These are phyloP conservation scores for Adansonia gregorii DNA, from an alignment of 441 rosid species.

Conservation along the genomic window DNA sequence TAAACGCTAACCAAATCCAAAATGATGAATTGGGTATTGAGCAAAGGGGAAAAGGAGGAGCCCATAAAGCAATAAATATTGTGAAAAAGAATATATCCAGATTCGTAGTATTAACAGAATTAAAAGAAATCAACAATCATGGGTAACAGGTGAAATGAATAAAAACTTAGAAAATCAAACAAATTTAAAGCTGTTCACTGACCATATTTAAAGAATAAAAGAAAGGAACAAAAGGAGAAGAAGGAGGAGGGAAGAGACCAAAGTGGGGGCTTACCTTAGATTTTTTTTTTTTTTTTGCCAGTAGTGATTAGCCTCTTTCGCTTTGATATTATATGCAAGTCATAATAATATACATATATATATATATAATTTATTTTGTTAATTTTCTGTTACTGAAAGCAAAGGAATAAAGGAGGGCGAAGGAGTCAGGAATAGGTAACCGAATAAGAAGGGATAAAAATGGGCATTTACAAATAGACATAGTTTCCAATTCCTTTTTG, in stretches of 20 bases:
- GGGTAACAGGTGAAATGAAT: slow-evolving; percentile 16
- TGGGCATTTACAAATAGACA: too few species aligned
- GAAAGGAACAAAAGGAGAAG: not conserved
- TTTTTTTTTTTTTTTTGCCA: too few species aligned
- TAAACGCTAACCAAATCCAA: not conserved
- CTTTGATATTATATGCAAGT: too few species aligned
- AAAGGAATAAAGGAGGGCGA: not conserved
- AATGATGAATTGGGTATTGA: slow-evolving; percentile 18
- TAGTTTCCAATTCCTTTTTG: too few species aligned
- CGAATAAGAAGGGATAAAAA: too few species aligned
- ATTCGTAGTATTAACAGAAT: not conserved
- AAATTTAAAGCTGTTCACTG: not conserved
- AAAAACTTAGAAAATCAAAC: slow-evolving; percentile 12
- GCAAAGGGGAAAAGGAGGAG: not conserved
- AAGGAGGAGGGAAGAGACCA: not conserved
- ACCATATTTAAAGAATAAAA: not conserved
- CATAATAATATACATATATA: too few species aligned
- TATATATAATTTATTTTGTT: not conserved
- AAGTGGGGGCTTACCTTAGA: slow-evolving; percentile 17
- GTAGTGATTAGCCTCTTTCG: too few species aligned
- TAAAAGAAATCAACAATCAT: not conserved
- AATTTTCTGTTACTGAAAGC: not conserved
- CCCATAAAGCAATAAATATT: not conserved
- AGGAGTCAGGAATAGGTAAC: not conserved
- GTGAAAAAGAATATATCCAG: not conserved